Percentiles rank a stretch among this genome's conserved stretches.
These are phyloP conservation scores for Rhynchospora pubera DNA, from an alignment of 176 grass and related monocot species.

Conservation along the genomic window DNA sequence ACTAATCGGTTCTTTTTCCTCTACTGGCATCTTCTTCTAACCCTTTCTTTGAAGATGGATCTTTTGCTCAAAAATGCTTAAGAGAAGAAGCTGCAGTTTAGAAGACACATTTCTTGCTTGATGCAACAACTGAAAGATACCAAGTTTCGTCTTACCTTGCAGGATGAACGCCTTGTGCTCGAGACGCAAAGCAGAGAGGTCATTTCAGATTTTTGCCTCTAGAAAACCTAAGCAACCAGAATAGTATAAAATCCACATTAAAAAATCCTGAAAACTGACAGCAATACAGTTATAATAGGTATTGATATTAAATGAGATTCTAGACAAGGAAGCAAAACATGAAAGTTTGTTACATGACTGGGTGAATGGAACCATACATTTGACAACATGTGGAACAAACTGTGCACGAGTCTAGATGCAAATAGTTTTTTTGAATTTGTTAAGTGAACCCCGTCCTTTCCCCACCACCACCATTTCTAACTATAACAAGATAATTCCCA, in stretches of 20 bases:
- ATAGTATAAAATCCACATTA: not conserved
- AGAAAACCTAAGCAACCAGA: not conserved
- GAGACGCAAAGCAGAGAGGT: not conserved
- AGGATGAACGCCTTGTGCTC: not conserved
- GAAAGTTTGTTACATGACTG: too few species aligned
- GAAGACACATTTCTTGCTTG: constrained; percentile 12
- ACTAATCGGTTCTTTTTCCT: not conserved
- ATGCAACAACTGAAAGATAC: not conserved
- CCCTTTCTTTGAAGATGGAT: not conserved
- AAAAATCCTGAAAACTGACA: not conserved
- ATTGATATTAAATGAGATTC: too few species aligned
- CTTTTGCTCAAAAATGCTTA: not conserved
- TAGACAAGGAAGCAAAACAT: too few species aligned
- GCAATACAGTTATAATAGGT: too few species aligned
- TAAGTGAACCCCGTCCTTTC: too few species aligned
- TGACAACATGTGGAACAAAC: too few species aligned
- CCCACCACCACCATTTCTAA: not conserved
- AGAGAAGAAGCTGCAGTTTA: not conserved
- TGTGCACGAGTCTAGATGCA: too few species aligned
- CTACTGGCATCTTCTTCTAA: not conserved
- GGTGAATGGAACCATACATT: too few species aligned
- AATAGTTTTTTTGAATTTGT: too few species aligned
- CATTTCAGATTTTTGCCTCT: not conserved
- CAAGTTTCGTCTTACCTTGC: not conserved
- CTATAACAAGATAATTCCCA: not conserved